Conservation (phyloP, 306 rosid genomes). For the Cicer chorassanicum region DNA sequence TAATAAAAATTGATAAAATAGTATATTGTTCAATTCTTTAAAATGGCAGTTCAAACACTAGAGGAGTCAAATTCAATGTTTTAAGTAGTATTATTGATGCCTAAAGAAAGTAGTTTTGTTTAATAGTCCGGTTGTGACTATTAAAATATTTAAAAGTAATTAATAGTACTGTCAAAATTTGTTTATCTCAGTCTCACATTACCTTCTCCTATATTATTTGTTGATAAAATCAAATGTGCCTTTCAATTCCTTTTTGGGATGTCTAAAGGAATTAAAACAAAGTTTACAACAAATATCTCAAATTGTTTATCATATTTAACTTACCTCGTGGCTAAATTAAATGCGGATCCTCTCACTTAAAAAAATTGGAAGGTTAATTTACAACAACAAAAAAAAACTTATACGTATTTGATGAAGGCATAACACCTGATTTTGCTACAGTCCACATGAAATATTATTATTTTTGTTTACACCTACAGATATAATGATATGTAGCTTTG, state of each 20-base stretch:
- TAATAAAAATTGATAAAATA: too few relatives aligned
- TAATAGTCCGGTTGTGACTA: background rate
- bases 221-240: background rate
- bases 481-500: constrained; percentile 27
- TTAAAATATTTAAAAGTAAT: background rate
- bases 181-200: background rate
- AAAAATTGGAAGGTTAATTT: too few relatives aligned
- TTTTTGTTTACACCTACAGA: background rate
- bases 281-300: too few relatives aligned
- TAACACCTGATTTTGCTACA: constrained; percentile 1
- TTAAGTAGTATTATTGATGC: too few relatives aligned
- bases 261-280: background rate
- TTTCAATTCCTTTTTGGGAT: background rate
- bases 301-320: too few relatives aligned
- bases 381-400: too few relatives aligned
- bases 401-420: constrained; percentile 14
- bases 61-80: background rate
- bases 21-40: background rate
- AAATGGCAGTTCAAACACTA: background rate
- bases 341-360: too few relatives aligned
- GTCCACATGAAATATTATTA: too few relatives aligned
- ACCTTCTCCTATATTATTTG: background rate
- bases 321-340: too few relatives aligned
- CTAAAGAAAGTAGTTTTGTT: too few relatives aligned
- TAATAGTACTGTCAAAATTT: background rate